Percentiles rank a stretch among this genome's conserved stretches.
Evolutionary conservation across 139 green algal genomes (phyloP).

Genomic region (Coelastrella sp.): DNA sequence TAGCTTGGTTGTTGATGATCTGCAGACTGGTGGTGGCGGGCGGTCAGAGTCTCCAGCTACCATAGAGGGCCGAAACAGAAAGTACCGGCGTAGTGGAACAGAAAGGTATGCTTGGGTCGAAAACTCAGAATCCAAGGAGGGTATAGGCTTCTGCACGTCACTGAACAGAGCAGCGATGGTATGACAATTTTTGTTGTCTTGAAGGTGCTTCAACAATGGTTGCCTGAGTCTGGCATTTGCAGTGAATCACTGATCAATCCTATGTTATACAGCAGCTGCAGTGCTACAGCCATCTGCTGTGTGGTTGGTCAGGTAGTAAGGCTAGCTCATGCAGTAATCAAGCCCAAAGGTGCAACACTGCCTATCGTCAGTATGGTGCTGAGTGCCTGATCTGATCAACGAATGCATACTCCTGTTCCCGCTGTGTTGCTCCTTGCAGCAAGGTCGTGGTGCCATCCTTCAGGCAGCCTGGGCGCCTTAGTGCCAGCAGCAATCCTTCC

Average conservation of each 20-base stretch:
- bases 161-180: background rate
- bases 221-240: background rate
- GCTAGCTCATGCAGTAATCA: too few species aligned
- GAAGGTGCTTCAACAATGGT: background rate
- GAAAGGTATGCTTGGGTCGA: constrained; percentile 22
- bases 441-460: background rate
- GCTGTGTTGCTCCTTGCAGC: background rate
- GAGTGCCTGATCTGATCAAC: background rate
- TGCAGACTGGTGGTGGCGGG: background rate
- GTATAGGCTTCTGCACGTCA: background rate
- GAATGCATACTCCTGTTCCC: background rate
- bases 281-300: too few species aligned
- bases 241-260: too few species aligned
- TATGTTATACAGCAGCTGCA: too few species aligned
- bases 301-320: too few species aligned
- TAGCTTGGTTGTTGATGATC: constrained; percentile 7
- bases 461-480: constrained; percentile 19
- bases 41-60: constrained; percentile 34
- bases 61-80: constrained; percentile 34
- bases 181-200: background rate
- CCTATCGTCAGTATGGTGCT: background rate
- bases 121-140: too few species aligned
- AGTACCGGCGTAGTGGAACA: constrained; percentile 42
- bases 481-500: constrained; percentile 19
- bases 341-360: too few species aligned